A percentile compares a stretch with the other conserved stretches of the same genome.
Evolutionary conservation across 78 protist species (phyloP).

Genomic region (Dictyostelium brefeldianum): DNA sequence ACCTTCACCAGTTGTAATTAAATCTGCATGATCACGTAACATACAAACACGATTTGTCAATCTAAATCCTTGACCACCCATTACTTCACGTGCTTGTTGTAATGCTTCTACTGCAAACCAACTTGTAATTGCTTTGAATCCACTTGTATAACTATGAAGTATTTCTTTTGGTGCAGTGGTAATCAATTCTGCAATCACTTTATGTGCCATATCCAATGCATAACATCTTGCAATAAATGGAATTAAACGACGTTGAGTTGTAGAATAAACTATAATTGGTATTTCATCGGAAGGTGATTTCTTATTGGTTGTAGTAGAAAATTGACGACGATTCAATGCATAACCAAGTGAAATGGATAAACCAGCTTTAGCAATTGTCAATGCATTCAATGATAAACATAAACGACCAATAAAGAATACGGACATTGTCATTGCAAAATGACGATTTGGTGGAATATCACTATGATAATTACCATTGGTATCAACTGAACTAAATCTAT

Average conservation of each 20-base stretch:
- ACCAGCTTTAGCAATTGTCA: slow-evolving; percentile 29
- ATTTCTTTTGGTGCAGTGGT: neutral
- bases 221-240: slow-evolving; percentile 54
- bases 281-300: neutral
- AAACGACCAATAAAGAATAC: slow-evolving; percentile 76
- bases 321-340: slow-evolving; percentile 79
- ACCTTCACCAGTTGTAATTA: slow-evolving; percentile 78
- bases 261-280: slow-evolving; percentile 34
- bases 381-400: slow-evolving; percentile 34
- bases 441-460: slow-evolving; percentile 58
- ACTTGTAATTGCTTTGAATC: slow-evolving; percentile 88
- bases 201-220: slow-evolving; percentile 49
- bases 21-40: slow-evolving; percentile 44
- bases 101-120: slow-evolving; percentile 74
- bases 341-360: slow-evolving; percentile 50
- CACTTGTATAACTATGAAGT: slow-evolving; percentile 37
- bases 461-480: slow-evolving; percentile 56
- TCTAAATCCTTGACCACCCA: slow-evolving; percentile 94
- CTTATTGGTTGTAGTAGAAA: neutral
- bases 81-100: slow-evolving; percentile 77
- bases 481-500: slow-evolving; percentile 58
- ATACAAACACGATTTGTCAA: slow-evolving; percentile 35
- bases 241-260: slow-evolving; percentile 45
- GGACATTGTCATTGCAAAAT: slow-evolving; percentile 74
- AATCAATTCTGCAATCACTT: neutral